phyloP scores from a whole-genome alignment of 2,329 filamentous ascomycete species.

The Tolypocladium cylindrosporum region DNA sequence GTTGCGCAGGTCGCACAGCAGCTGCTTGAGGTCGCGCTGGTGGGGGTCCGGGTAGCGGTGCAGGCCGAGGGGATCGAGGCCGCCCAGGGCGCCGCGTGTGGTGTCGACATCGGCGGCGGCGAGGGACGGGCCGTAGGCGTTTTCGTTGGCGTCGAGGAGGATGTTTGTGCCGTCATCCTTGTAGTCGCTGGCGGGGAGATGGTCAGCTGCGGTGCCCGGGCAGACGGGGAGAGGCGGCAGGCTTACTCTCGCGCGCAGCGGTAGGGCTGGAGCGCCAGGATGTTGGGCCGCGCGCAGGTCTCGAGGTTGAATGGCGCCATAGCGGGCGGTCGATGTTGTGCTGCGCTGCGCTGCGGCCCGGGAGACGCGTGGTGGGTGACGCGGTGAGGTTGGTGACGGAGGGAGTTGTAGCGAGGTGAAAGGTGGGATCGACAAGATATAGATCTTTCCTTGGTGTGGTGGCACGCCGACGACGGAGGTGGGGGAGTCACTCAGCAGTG shows the following conservation, averaged over 20 bases:
- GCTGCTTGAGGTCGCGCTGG: constrained; percentile 76
- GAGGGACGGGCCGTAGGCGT: constrained; percentile 82
- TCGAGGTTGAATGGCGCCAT: constrained; percentile 63
- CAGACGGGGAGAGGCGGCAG: constrained; percentile 3
- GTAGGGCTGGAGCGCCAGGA: constrained; percentile 67
- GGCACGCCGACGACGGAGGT: not conserved
- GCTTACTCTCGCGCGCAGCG: constrained; percentile 73
- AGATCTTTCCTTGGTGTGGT: not conserved
- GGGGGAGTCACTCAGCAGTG: not conserved
- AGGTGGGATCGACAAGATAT: not conserved
- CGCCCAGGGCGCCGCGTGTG: constrained; percentile 23
- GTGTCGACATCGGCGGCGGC: constrained; percentile 36
- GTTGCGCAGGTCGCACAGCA: constrained; percentile 80
- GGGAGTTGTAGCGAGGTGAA: not conserved
- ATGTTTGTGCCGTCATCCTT: constrained; percentile 96
- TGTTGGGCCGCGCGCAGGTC: constrained; percentile 67
- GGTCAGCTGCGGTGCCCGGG: not conserved
- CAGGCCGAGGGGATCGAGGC: constrained; percentile 66
- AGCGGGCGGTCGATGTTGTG: constrained; percentile 3
- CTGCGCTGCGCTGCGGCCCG: not conserved
- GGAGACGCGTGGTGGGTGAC: not conserved
- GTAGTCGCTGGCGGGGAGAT: constrained; percentile 63
- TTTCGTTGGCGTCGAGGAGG: constrained; percentile 95
- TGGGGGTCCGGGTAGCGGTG: constrained; percentile 96
- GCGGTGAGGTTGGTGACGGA: not conserved